phyloP scores from a whole-genome alignment of 2,329 filamentous ascomycete genomes.

The Arthrobotrys entomopaga region DNA sequence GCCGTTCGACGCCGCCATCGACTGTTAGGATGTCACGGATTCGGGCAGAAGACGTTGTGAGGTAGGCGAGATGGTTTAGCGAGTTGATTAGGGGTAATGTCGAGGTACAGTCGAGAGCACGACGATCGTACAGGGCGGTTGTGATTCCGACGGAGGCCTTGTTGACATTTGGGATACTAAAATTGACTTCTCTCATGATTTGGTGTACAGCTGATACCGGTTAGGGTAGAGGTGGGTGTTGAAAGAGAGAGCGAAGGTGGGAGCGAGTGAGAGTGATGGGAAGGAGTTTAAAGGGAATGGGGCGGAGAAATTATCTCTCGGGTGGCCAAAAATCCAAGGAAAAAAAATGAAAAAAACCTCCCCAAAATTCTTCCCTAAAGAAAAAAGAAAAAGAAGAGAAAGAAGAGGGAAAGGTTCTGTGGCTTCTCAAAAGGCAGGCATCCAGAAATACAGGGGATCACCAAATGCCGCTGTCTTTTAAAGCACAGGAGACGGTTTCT shows the following conservation, averaged over 20 bases:
- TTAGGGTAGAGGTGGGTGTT: neutral
- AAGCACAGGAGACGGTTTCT: neutral
- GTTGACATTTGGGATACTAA: slow-evolving; percentile 98
- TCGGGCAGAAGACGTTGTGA: slow-evolving; percentile 95
- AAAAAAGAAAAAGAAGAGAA: neutral
- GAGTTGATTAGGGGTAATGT: slow-evolving; percentile 98
- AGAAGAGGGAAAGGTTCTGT: neutral
- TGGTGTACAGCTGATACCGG: neutral
- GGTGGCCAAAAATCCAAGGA: slow-evolving; percentile 15
- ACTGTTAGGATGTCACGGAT: slow-evolving; percentile 98
- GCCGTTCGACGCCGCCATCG: slow-evolving; percentile 95
- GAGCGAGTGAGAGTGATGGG: slow-evolving; percentile 10
- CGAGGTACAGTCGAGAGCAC: slow-evolving; percentile 97
- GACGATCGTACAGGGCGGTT: slow-evolving; percentile 95
- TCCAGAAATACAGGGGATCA: slow-evolving; percentile 9
- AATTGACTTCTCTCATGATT: slow-evolving; percentile 99
- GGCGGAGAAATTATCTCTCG: slow-evolving; percentile 14
- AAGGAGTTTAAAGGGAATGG: slow-evolving; percentile 13
- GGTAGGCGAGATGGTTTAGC: slow-evolving; percentile 96
- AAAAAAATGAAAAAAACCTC: too few relatives aligned
- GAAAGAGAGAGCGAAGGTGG: slow-evolving; percentile 10
- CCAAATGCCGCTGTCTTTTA: neutral
- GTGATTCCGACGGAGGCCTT: slow-evolving; percentile 99
- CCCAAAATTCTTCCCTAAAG: neutral
- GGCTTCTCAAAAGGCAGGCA: slow-evolving; percentile 24